Conservation (phyloP, 345 rosid species). For the Pugionium dolabratum region DNA sequence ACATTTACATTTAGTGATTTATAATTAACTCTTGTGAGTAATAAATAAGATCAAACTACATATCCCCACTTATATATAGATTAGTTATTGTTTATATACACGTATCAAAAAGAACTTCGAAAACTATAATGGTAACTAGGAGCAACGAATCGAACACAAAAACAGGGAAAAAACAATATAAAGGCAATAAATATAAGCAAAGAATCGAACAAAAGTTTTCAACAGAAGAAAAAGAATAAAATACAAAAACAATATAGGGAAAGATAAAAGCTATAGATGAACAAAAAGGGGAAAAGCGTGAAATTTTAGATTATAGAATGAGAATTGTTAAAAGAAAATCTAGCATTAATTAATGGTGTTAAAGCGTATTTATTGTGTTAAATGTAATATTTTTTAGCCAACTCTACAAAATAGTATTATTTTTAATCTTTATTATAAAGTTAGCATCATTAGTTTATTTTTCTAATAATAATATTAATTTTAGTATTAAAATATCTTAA, state of each 20-base stretch:
- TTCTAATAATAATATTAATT: too few species aligned
- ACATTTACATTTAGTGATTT: conserved; percentile 2
- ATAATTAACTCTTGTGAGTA: not conserved
- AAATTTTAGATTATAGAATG: not conserved
- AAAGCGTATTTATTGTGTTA: not conserved
- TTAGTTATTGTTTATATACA: not conserved
- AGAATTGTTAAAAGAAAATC: not conserved
- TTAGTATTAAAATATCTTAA: too few species aligned
- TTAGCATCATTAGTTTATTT: too few species aligned
- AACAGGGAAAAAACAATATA: not conserved
- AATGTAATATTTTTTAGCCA: not conserved
- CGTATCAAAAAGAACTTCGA: not conserved
- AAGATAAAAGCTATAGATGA: not conserved
- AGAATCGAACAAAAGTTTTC: conserved; percentile 1
- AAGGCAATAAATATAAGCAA: conserved; percentile 3
- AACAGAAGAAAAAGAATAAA: not conserved
- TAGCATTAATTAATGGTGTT: conserved; percentile 12
- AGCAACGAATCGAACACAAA: conserved; percentile 13
- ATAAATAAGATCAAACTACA: not conserved
- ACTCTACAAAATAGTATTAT: too few species aligned
- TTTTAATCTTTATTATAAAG: too few species aligned
- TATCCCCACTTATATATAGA: not conserved
- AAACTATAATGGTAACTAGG: not conserved
- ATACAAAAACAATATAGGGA: not conserved
- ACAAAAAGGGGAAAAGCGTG: not conserved